These are phyloP conservation scores for Penicillium antarcticum DNA, from an alignment of 495 filamentous ascomycete species.

Conservation along the genomic window DNA sequence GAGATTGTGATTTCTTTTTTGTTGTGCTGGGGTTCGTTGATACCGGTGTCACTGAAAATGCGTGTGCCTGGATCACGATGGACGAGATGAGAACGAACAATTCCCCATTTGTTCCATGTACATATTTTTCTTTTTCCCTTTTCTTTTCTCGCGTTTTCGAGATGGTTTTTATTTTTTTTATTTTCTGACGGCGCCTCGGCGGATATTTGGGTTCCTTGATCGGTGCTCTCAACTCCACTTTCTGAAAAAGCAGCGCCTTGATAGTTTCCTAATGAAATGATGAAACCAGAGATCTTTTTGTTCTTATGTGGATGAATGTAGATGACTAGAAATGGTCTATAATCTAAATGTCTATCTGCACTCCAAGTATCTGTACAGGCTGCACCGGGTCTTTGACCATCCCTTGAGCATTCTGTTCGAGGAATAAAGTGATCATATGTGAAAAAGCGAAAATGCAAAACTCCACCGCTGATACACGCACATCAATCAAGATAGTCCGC, in stretches of 20 bases:
- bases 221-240: constrained; percentile 17
- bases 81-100: constrained; percentile 21
- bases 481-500: constrained; percentile 24
- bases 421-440: not conserved
- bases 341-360: constrained; percentile 3
- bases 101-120: constrained; percentile 29
- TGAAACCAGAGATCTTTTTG: constrained; percentile 17
- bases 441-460: constrained; percentile 11
- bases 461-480: constrained; percentile 37
- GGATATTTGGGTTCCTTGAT: constrained; percentile 27
- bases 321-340: constrained; percentile 6
- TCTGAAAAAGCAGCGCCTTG: constrained; percentile 23
- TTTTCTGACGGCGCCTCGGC: constrained; percentile 26
- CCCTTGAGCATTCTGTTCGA: not conserved
- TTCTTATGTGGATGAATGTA: not conserved
- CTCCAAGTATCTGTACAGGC: constrained; percentile 14
- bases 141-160: constrained; percentile 9
- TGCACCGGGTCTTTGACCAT: not conserved
- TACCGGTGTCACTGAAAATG: not conserved
- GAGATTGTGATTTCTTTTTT: not conserved
- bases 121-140: constrained; percentile 20
- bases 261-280: constrained; percentile 34
- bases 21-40: not conserved
- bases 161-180: constrained; percentile 18
- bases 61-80: not conserved